These are phyloP conservation scores for Calonectria multiphialidica DNA, from an alignment of 2,329 filamentous ascomycete genomes.

Conservation along the genomic window DNA sequence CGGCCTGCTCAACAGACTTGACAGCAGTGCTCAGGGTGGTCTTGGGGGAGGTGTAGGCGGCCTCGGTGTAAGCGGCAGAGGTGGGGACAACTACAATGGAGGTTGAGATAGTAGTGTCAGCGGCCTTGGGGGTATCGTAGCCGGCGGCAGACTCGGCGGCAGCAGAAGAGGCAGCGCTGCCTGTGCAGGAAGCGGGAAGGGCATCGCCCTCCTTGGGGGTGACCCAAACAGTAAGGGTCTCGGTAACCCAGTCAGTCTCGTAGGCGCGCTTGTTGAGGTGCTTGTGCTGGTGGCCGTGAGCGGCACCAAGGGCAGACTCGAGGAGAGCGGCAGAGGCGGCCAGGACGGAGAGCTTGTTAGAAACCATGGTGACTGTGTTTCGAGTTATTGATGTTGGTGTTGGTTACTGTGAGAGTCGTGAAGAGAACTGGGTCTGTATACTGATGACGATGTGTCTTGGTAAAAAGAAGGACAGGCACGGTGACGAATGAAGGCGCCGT, in stretches of 20 bases:
- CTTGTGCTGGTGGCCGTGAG: slow-evolving; percentile 56
- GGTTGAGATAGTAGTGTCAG: slow-evolving; percentile 24
- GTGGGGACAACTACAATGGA: slow-evolving; percentile 19
- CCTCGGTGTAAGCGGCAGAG: slow-evolving; percentile 12
- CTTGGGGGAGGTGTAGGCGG: slow-evolving; percentile 24
- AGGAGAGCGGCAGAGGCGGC: slow-evolving; percentile 58
- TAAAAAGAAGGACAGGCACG: neutral
- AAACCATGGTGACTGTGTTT: slow-evolving; percentile 52
- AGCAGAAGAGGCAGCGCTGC: slow-evolving; percentile 14
- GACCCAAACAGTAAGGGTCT: slow-evolving; percentile 54
- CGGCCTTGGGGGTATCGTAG: slow-evolving; percentile 12
- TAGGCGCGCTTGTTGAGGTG: slow-evolving; percentile 48
- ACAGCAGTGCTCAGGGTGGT: slow-evolving; percentile 43
- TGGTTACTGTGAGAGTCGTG: slow-evolving; percentile 11
- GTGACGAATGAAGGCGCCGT: slow-evolving; percentile 24
- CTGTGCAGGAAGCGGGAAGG: slow-evolving; percentile 36
- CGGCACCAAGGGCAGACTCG: slow-evolving; percentile 58
- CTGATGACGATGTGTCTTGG: neutral
- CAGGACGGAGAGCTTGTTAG: slow-evolving; percentile 56
- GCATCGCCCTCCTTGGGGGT: slow-evolving; percentile 45
- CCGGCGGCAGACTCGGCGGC: slow-evolving; percentile 24
- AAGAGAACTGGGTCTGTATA: neutral
- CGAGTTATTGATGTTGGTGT: slow-evolving; percentile 20
- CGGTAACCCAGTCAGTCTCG: slow-evolving; percentile 56
- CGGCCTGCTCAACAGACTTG: slow-evolving; percentile 30